Evolutionary conservation across 768 basidiomycete species (phyloP).

Genomic region (Rhodosporidiobolus odoratus): DNA sequence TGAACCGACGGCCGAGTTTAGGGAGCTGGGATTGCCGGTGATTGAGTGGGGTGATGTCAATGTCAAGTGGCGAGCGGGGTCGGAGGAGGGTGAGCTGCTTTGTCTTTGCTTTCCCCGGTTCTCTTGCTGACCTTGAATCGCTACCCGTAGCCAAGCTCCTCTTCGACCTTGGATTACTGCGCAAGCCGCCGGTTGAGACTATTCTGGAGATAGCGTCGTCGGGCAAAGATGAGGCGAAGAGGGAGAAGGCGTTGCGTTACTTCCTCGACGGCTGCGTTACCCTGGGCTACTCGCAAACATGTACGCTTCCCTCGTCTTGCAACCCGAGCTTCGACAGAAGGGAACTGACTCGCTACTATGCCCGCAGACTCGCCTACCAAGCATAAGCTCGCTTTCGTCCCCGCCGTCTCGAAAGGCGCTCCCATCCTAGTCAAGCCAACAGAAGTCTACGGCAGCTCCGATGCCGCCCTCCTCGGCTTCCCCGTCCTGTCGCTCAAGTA

Average conservation of each 20-base stretch:
- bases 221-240: slow-evolving; percentile 51
- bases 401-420: slow-evolving; percentile 57
- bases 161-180: slow-evolving; percentile 54
- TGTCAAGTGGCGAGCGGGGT: slow-evolving; percentile 69
- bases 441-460: slow-evolving; percentile 65
- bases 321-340: slow-evolving; percentile 42
- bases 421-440: slow-evolving; percentile 51
- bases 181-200: slow-evolving; percentile 62
- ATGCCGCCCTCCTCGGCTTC: slow-evolving; percentile 74
- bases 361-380: slow-evolving; percentile 48
- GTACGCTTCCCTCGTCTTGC: slow-evolving; percentile 2
- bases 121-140: background rate
- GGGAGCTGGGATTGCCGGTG: slow-evolving; percentile 68
- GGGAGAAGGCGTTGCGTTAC: slow-evolving; percentile 68
- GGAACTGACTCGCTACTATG: slow-evolving; percentile 54
- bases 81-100: slow-evolving; percentile 69
- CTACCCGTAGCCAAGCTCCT: slow-evolving; percentile 65
- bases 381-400: slow-evolving; percentile 66
- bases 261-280: slow-evolving; percentile 66
- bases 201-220: slow-evolving; percentile 64
- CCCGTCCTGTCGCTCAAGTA: slow-evolving; percentile 51
- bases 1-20: slow-evolving; percentile 69
- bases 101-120: background rate
- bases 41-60: slow-evolving; percentile 72
- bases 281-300: slow-evolving; percentile 49